These are phyloP conservation scores for Brettanomyces custersianus DNA, from an alignment of 805 yeast genomes.

Conservation along the genomic window DNA sequence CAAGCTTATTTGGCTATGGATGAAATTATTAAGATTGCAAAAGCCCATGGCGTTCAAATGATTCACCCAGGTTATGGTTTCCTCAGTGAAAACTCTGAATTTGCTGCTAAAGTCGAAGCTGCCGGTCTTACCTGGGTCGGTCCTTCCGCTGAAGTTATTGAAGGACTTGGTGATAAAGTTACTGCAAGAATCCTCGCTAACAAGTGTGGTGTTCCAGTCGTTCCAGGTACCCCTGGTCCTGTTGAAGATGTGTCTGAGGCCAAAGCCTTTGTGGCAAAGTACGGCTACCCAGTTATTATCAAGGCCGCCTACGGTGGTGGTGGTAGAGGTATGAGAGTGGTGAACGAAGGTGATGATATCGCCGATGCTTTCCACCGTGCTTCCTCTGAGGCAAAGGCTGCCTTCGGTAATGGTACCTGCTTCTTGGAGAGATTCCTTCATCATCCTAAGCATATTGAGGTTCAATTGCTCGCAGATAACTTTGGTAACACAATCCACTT, in stretches of 20 bases:
- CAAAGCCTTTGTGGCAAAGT: slow-evolving; percentile 60
- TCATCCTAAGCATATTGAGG: slow-evolving; percentile 96
- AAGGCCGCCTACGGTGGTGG: slow-evolving; percentile 99
- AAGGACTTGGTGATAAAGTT: slow-evolving; percentile 94
- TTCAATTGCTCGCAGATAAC: slow-evolving; percentile 87
- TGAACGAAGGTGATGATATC: slow-evolving; percentile 89
- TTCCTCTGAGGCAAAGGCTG: slow-evolving; percentile 83
- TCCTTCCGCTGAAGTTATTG: slow-evolving; percentile 81
- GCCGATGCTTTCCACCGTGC: slow-evolving; percentile 91
- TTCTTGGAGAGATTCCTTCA: slow-evolving; percentile 93
- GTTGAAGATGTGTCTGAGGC: slow-evolving; percentile 78
- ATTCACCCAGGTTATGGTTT: slow-evolving; percentile 93
- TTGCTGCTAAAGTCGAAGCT: slow-evolving; percentile 85
- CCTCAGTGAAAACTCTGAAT: slow-evolving; percentile 83
- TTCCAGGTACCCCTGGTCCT: slow-evolving; percentile 98
- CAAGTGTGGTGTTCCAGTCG: slow-evolving; percentile 78
- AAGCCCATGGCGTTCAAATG: slow-evolving; percentile 69
- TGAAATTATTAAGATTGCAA: slow-evolving; percentile 84
- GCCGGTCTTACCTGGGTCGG: slow-evolving; percentile 96
- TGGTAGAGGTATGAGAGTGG: slow-evolving; percentile 99
- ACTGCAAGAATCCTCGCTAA: slow-evolving; percentile 85
- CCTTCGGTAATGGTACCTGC: slow-evolving; percentile 98
- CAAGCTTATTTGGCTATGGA: slow-evolving; percentile 94
- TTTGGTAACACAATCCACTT: slow-evolving; percentile 93
- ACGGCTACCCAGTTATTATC: slow-evolving; percentile 94